Evolutionary conservation across 176 grass and related monocot genomes (phyloP), one percentile per base, ranked within the genome.

Genomic region (Hyparrhenia diplandra): DNA sequence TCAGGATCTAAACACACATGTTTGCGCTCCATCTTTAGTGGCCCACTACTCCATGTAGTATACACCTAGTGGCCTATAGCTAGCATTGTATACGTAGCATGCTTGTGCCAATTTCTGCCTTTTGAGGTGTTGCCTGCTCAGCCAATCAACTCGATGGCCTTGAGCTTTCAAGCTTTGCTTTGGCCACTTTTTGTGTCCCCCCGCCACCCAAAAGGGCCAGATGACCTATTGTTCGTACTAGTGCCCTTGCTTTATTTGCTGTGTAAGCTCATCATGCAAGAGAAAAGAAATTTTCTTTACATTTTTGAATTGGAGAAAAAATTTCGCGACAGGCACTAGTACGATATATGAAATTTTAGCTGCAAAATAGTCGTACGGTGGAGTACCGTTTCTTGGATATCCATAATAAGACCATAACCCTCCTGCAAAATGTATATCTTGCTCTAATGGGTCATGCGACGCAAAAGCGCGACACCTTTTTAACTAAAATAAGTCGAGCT

Each of bases 71-170:
- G 5, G 36, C 36, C 36, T 37, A 37, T 37, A 37, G 36, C 55
- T 43, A 20, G n/a, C n/a, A n/a, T n/a, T n/a, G n/a, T n/a, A n/a
- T n/a, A n/a, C n/a, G n/a, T n/a, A n/a, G 69, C 70, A 76, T 80
- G 76, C 76, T 55, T 32, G 76, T 28, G 66, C 55, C 87, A 76
- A 89, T 64, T 64, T 76, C 32, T 71, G 63, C 82, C 76, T 89
- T 85, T 80, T 70, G 70, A 80, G 63, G 76, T 80, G 81, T 52
- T 75, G 68, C 69, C 12, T 67, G 45, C 59, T 0, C 45, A 69
- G 69, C 76, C 82, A 80, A 88, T 84, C 87, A 69, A 60, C 68
- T 27, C 18, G 2, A 10, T 30, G 6, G 3, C 69, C 51, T 14
- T 61, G 49, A 80, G 42, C 87, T 84, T 75, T 70, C 74, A 79